A percentile compares a stretch with the other conserved stretches of the same genome.
Evolutionary conservation across 768 basidiomycete genomes (phyloP).

Genomic region (Cystobasidium onofrii): DNA sequence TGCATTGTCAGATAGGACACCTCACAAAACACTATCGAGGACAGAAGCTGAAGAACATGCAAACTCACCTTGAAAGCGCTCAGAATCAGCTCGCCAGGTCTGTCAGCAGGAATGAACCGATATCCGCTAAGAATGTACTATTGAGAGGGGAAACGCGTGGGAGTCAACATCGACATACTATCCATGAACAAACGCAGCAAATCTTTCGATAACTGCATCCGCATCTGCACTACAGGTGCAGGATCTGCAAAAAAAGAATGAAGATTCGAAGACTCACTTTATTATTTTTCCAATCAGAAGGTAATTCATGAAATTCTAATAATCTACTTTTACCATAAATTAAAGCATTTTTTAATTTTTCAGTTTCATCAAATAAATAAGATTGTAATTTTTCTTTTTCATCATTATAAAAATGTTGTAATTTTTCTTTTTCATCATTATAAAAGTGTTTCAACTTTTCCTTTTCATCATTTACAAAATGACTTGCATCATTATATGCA

Average conservation of each 20-base stretch:
- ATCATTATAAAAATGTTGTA: background rate
- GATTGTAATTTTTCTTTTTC: constrained; percentile 13
- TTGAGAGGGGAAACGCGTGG: background rate
- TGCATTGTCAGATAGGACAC: too few relatives aligned
- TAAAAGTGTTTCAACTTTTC: constrained; percentile 14
- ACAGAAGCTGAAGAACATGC: background rate
- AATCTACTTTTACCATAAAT: constrained; percentile 37
- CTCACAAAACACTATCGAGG: background rate
- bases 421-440: constrained; percentile 26
- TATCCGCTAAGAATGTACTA: constrained; percentile 39
- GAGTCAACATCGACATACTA: too few relatives aligned
- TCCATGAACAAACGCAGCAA: too few relatives aligned
- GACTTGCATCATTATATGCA: constrained; percentile 3
- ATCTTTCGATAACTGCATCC: too few relatives aligned
- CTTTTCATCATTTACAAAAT: constrained; percentile 26
- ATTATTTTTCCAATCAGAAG: constrained; percentile 42
- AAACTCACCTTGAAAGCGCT: constrained; percentile 24
- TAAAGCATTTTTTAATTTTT: constrained; percentile 26
- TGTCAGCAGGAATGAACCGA: constrained; percentile 42
- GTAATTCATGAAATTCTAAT: constrained; percentile 42
- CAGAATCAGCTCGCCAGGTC: constrained; percentile 36
- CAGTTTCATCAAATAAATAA: constrained; percentile 25
- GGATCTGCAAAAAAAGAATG: too few relatives aligned
- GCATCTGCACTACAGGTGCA: too few relatives aligned
- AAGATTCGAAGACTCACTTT: constrained; percentile 17